phyloP scores from a whole-genome alignment of 371 early-diverging fungal genomes.

The Mucor racemosus region DNA sequence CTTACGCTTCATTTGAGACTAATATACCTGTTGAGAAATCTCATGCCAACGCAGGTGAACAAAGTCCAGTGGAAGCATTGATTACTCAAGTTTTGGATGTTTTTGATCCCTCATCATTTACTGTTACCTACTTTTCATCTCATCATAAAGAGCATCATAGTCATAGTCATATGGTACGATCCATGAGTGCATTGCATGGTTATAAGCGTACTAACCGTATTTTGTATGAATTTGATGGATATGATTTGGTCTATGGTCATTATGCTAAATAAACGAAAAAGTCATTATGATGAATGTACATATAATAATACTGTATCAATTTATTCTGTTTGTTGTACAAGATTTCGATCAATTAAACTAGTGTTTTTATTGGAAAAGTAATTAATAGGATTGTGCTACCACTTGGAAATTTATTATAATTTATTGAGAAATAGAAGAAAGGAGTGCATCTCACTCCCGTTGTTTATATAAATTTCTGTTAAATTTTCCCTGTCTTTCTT shows the following conservation, averaged over 20 bases:
- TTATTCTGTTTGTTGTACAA: conserved; percentile 7
- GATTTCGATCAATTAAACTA: conserved; percentile 1
- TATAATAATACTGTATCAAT: not conserved
- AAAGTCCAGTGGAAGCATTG: conserved; percentile 56
- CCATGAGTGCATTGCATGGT: conserved; percentile 54
- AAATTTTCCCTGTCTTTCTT: not conserved
- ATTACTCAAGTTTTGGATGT: conserved; percentile 77
- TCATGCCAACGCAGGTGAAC: conserved; percentile 35
- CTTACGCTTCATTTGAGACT: conserved; percentile 97
- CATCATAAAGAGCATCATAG: conserved; percentile 48
- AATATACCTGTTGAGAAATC: conserved; percentile 72
- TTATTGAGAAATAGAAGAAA: not conserved
- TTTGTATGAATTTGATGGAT: conserved; percentile 80
- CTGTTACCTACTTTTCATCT: conserved; percentile 82
- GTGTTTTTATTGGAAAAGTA: not conserved
- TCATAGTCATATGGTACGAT: conserved; percentile 43
- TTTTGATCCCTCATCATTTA: conserved; percentile 83
- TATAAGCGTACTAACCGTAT: conserved; percentile 72
- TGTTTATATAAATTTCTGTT: not conserved
- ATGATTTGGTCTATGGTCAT: conserved; percentile 76
- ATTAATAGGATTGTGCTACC: conserved; percentile 1
- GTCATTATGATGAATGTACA: not conserved
- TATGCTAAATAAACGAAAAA: conserved; percentile 40
- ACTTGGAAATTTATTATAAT: not conserved
- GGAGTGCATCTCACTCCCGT: not conserved